Evolutionary conservation across 768 basidiomycete species (phyloP).

Genomic region (Mycena latifolia): DNA sequence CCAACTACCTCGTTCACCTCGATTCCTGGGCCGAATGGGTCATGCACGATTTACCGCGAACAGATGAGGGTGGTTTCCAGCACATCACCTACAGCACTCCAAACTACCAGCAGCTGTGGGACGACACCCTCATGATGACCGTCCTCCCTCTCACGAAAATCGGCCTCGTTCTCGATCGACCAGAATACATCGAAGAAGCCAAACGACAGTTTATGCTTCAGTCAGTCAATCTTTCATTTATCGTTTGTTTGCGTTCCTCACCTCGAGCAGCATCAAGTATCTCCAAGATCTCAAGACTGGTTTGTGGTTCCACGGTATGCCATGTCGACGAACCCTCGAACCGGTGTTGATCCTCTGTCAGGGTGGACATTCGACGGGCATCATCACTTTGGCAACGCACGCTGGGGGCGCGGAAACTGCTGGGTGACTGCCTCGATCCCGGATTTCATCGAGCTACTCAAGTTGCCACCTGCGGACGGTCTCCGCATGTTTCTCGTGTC

Average conservation of each 20-base stretch:
- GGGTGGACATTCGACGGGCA: constrained; percentile 61
- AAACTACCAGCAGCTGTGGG: constrained; percentile 64
- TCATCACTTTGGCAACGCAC: constrained; percentile 59
- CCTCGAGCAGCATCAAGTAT: constrained; percentile 54
- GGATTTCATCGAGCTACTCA: constrained; percentile 62
- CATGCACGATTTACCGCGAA: constrained; percentile 61
- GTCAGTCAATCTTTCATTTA: constrained; percentile 41
- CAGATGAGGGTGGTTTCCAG: constrained; percentile 60
- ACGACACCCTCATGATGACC: constrained; percentile 71
- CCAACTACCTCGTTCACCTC: constrained; percentile 52
- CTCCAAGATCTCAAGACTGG: constrained; percentile 58
- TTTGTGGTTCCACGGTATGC: constrained; percentile 62
- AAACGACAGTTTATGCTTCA: constrained; percentile 65
- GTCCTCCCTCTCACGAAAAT: constrained; percentile 70
- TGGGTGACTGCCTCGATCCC: constrained; percentile 63
- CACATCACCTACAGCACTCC: constrained; percentile 59
- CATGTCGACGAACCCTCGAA: neutral
- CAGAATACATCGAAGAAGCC: constrained; percentile 66
- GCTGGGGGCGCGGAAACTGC: constrained; percentile 69
- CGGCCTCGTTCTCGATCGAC: constrained; percentile 62
- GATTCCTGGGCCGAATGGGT: constrained; percentile 67
- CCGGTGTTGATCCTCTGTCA: constrained; percentile 26
- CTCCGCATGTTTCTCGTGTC: constrained; percentile 55
- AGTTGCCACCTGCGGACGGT: constrained; percentile 55
- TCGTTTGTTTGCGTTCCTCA: neutral